Evolutionary conservation across 2,329 filamentous ascomycete genomes (phyloP).

Genomic region (Apiospora rasikravindrae): DNA sequence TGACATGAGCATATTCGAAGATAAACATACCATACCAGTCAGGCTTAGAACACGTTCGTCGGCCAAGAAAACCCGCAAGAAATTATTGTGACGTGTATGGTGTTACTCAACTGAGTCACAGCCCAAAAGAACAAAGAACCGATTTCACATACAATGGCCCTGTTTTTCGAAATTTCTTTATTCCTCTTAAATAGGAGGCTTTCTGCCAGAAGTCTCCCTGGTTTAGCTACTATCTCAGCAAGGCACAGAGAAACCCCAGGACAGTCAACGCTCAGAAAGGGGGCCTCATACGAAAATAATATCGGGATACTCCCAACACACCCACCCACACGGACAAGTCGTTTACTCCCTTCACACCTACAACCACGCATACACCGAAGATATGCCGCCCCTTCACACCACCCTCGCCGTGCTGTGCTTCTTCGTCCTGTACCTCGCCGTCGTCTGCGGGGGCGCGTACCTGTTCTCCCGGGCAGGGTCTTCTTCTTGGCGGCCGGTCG

Average conservation of each 20-base stretch:
- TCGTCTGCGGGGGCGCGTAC: not conserved
- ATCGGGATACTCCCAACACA: no score
- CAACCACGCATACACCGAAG: not conserved
- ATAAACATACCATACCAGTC: no score
- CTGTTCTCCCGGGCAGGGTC: not conserved
- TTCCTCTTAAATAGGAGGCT: not conserved
- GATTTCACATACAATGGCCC: not conserved
- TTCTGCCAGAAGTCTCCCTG: not conserved
- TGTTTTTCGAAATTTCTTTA: not conserved
- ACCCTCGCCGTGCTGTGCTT: not conserved
- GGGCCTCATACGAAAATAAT: no score
- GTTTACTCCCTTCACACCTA: no score
- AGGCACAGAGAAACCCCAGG: no score
- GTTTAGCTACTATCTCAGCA: no score
- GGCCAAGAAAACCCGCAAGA: not conserved
- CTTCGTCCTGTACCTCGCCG: not conserved
- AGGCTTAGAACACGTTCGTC: not conserved
- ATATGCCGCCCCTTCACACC: not conserved
- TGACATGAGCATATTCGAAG: no score
- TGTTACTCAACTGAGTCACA: not conserved
- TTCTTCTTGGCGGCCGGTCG: not conserved
- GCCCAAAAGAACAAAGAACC: not conserved
- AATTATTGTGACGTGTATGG: not conserved
- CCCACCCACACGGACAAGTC: not conserved
- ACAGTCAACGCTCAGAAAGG: no score